Base-by-base conservation (phyloP, 73 alveolate species). In the Paramecium sexaurelia region DNA sequence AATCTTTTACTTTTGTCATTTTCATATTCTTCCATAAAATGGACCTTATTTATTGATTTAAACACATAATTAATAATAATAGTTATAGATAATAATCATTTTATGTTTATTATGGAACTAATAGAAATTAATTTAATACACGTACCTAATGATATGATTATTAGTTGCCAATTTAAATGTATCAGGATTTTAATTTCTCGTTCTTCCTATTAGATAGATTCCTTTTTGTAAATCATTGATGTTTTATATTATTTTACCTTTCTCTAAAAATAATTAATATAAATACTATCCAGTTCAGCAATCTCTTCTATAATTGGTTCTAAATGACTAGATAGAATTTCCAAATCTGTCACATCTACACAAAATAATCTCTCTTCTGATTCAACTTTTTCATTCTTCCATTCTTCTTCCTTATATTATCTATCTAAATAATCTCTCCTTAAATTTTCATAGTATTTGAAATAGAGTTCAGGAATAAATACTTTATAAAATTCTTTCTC, bases 11-110 rank as follows among this genome's bases (percentile, higher is more conserved):
- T 20, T 78, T 78, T 15, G 71, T 37, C 68, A 22, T 41, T 27
- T 78, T 40, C 40, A 26, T 24, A 78, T 78, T 78, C 24, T 78
- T 78, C 90, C 90, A 78, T 19, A 78, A 39, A 9, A 78, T 78
- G 43, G 90, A 73, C 32, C 73, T n/a, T 39, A 78, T 45, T 78
- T 78, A 43, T 24, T 78, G 10, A 24, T 71, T 71, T 11, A 71
- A 51, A 51, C 17, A 29, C 67, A 51, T 51, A 51, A 51, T 51
- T 17, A 13, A 51, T 17, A 13, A 51, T 51, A 51, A 51, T 51
- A 51, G 67, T 51, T 51, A 51, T 51, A 51, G 15, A 51, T 51
- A 51, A 17, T 51, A 51, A 51, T 51, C 67, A 51, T 51, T 51
- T 17, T 6, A n/a, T 51, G 29, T 51, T 17, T 51, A 51, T 51